Percentiles rank a stretch among this genome's conserved stretches.
Conservation (phyloP, 1,284 basidiomycete genomes). For the Mycena sp. region DNA sequence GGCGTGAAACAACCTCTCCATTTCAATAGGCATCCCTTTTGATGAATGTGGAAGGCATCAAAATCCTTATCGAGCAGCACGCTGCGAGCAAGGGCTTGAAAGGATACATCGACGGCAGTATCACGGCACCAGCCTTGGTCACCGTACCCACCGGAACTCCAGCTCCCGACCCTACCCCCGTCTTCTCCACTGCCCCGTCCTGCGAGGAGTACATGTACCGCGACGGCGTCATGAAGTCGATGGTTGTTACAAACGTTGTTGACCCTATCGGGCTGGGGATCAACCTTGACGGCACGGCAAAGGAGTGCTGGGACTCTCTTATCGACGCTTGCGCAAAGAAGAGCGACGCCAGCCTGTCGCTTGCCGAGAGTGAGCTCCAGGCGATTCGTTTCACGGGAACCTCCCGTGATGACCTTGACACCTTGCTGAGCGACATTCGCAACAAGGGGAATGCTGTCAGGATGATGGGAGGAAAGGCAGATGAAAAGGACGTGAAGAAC, state of each 20-base stretch:
- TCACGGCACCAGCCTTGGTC: conserved; percentile 1
- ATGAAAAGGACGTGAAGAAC: conserved; percentile 27
- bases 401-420: conserved; percentile 17
- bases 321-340: not conserved
- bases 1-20: too few relatives aligned
- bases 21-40: too few relatives aligned
- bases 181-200: conserved; percentile 18
- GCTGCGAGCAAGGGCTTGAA: conserved; percentile 1
- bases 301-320: conserved; percentile 35
- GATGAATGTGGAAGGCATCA: too few relatives aligned
- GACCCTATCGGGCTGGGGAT: conserved; percentile 32
- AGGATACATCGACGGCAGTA: conserved; percentile 11
- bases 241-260: conserved; percentile 30
- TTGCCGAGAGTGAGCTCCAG: conserved; percentile 7
- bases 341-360: not conserved
- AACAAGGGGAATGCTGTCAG: conserved; percentile 16
- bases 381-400: conserved; percentile 11
- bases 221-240: conserved; percentile 19
- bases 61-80: conserved; percentile 7
- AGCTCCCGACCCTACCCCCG: not conserved
- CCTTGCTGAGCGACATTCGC: conserved; percentile 24
- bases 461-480: conserved; percentile 25
- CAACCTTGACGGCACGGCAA: conserved; percentile 32
- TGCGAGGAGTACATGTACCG: conserved; percentile 31
- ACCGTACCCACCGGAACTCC: not conserved